phyloP scores from a whole-genome alignment of 2,329 filamentous ascomycete genomes.

The Aspergillus floridensis region DNA sequence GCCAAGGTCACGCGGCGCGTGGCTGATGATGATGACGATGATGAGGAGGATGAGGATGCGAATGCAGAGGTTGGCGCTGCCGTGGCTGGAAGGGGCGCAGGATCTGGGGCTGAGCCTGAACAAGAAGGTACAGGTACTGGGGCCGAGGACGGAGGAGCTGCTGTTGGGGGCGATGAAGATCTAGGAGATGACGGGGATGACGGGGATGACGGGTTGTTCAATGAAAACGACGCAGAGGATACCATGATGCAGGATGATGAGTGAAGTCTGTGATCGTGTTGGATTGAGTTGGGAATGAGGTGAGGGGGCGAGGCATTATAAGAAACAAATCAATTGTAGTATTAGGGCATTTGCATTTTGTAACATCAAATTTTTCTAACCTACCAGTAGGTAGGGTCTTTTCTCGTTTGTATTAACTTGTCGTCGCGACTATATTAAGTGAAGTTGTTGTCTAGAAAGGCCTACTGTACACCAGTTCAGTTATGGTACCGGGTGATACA shows the following conservation, averaged over 20 bases:
- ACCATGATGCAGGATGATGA: conserved; percentile 38
- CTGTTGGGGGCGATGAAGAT: conserved; percentile 16
- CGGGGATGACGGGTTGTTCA: conserved; percentile 40
- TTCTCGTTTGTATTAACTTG: conserved; percentile 6
- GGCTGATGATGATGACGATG: conserved; percentile 41
- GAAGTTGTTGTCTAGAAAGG: neutral
- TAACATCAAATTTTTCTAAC: conserved; percentile 17
- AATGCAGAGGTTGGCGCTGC: conserved; percentile 35
- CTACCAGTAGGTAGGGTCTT: conserved; percentile 11
- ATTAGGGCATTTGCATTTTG: conserved; percentile 6
- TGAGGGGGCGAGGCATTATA: neutral
- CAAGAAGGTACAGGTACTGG: neutral
- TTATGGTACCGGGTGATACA: too few relatives aligned
- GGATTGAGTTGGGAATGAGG: neutral
- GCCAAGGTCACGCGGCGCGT: conserved; percentile 34
- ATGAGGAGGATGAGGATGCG: conserved; percentile 48
- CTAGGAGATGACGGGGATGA: conserved; percentile 27
- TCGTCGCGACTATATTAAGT: neutral
- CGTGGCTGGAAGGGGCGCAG: conserved; percentile 11
- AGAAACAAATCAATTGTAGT: conserved; percentile 4
- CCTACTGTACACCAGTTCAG: too few relatives aligned
- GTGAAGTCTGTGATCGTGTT: conserved; percentile 6
- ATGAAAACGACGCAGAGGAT: conserved; percentile 31
- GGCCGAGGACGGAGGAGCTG: conserved; percentile 16
- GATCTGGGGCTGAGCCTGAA: neutral